Evolutionary conservation across 2,329 filamentous ascomycete genomes (phyloP).

Genomic region (Fusarium sp.): DNA sequence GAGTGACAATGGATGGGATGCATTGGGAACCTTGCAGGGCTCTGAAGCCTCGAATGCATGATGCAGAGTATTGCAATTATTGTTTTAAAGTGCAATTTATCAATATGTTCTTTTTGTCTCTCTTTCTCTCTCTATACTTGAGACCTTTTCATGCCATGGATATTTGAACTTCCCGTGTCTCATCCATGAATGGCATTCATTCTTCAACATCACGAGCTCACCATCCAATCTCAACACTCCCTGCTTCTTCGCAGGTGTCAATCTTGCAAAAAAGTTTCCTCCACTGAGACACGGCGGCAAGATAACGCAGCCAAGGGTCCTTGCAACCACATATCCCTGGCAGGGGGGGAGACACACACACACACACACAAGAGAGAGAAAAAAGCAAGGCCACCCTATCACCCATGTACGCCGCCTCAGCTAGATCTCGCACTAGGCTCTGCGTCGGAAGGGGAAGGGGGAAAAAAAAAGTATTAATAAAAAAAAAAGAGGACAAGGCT

Average conservation of each 20-base stretch:
- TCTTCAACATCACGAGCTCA: slow-evolving; percentile 7
- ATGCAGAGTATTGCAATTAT: background rate
- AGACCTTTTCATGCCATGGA: background rate
- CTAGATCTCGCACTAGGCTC: slow-evolving; percentile 30
- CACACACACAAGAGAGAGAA: background rate
- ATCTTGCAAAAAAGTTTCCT: slow-evolving; percentile 22
- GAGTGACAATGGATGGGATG: background rate
- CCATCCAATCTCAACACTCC: background rate
- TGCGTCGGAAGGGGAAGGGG: background rate
- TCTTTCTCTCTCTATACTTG: background rate
- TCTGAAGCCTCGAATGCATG: background rate
- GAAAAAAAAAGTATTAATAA: background rate
- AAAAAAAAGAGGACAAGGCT: background rate
- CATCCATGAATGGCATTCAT: background rate
- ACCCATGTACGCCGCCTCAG: slow-evolving; percentile 13
- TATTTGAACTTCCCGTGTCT: background rate
- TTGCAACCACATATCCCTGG: slow-evolving; percentile 5
- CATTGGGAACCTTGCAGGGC: slow-evolving; percentile 22
- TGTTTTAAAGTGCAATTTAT: background rate
- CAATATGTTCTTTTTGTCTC: background rate
- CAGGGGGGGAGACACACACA: background rate
- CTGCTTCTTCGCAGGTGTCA: slow-evolving; percentile 18
- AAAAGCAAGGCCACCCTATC: background rate
- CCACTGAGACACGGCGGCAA: slow-evolving; percentile 30
- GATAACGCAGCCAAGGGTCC: slow-evolving; percentile 28